A percentile compares a stretch with the other conserved stretches of the same genome.
These are phyloP conservation scores for Mycena floridula DNA, from an alignment of 768 basidiomycete genomes.

Conservation along the genomic window DNA sequence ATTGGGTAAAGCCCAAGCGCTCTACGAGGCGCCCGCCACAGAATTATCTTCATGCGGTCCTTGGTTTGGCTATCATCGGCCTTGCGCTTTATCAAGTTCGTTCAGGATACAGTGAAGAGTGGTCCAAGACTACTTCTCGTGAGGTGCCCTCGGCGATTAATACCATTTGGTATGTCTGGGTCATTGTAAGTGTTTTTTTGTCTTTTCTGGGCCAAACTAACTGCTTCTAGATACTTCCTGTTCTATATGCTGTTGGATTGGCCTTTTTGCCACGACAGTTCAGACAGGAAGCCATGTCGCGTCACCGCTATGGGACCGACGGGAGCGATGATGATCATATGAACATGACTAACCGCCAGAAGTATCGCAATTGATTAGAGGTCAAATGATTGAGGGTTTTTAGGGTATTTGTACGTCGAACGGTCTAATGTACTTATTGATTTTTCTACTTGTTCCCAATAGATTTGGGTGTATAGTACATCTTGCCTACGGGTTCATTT, in stretches of 20 bases:
- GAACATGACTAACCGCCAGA: too few species aligned
- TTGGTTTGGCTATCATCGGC: slow-evolving; percentile 45
- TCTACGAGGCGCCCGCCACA: slow-evolving; percentile 35
- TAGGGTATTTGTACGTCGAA: background rate
- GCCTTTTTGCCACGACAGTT: slow-evolving; percentile 40
- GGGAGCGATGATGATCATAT: too few species aligned
- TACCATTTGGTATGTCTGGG: slow-evolving; percentile 42
- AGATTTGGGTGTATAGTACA: slow-evolving; percentile 29
- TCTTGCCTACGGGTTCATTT: slow-evolving; percentile 18
- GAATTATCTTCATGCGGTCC: slow-evolving; percentile 52
- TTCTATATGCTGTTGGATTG: slow-evolving; percentile 36
- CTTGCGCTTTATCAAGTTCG: slow-evolving; percentile 46
- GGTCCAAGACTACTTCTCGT: slow-evolving; percentile 39
- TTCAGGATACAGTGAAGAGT: slow-evolving; percentile 41
- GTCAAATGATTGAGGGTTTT: background rate
- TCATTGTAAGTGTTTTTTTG: slow-evolving; percentile 36
- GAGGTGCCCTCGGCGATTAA: slow-evolving; percentile 27
- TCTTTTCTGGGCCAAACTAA: slow-evolving; percentile 2
- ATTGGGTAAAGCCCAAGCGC: slow-evolving; percentile 41
- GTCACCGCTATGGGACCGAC: too few species aligned
- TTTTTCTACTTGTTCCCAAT: background rate
- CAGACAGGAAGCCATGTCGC: slow-evolving; percentile 43
- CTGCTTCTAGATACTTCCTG: slow-evolving; percentile 32
- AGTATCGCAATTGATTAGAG: background rate
- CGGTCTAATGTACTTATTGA: background rate